Conservation (phyloP, 1,284 basidiomycete genomes). For the Trichosporon coremiiforme region DNA sequence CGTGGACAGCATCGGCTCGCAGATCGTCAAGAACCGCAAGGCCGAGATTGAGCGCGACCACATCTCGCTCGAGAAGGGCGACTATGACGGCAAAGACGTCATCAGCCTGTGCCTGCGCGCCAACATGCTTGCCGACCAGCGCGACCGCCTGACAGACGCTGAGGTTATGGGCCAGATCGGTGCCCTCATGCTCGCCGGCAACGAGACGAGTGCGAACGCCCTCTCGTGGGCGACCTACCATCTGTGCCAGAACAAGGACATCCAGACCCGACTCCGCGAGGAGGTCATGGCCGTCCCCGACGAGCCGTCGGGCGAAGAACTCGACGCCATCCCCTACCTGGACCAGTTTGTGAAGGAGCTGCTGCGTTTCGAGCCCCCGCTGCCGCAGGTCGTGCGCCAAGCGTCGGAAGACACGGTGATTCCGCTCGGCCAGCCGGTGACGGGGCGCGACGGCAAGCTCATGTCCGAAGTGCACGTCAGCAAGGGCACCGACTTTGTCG, state of each 20-base stretch:
- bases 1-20: constrained; percentile 31
- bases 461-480: constrained; percentile 47
- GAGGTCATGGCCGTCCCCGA: constrained; percentile 60
- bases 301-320: constrained; percentile 50
- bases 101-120: constrained; percentile 61
- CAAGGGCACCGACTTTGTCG: constrained; percentile 49
- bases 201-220: constrained; percentile 74
- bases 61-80: constrained; percentile 49
- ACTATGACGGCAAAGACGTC: constrained; percentile 59
- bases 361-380: constrained; percentile 67
- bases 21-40: constrained; percentile 37
- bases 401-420: constrained; percentile 63
- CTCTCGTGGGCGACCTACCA: constrained; percentile 73
- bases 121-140: constrained; percentile 61
- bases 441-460: constrained; percentile 52
- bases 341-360: constrained; percentile 70
- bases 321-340: constrained; percentile 61
- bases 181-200: constrained; percentile 67
- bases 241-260: constrained; percentile 62
- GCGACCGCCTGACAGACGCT: constrained; percentile 64
- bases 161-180: constrained; percentile 76
- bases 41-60: constrained; percentile 36
- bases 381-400: constrained; percentile 67
- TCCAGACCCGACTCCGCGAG: constrained; percentile 64
- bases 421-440: constrained; percentile 61